Evolutionary conservation across 352 stramenopile genomes (phyloP).

Genomic region (Pythium guiyangense): DNA sequence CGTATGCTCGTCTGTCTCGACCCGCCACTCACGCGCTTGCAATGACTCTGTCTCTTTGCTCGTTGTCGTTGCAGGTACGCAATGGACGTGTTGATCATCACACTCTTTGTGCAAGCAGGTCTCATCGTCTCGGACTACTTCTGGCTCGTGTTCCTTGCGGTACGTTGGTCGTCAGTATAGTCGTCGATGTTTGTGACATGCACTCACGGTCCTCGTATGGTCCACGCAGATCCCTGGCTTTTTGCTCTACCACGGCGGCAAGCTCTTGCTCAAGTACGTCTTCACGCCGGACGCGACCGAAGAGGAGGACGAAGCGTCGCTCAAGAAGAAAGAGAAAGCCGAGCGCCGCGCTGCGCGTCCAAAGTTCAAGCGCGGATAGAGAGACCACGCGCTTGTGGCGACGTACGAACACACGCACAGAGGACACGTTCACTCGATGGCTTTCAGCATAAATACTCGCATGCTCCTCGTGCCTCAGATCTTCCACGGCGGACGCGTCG

Average conservation of each 20-base stretch:
- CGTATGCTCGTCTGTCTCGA: conserved; percentile 3
- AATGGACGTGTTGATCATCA: conserved; percentile 84
- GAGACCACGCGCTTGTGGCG: not conserved
- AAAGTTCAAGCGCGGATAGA: conserved; percentile 48
- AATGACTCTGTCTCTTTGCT: not conserved
- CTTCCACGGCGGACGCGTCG: conserved; percentile 16
- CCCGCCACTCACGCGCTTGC: conserved; percentile 8
- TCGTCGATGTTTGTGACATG: not conserved
- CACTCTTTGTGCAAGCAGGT: conserved; percentile 72
- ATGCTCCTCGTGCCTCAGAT: conserved; percentile 3
- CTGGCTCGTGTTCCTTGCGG: conserved; percentile 76
- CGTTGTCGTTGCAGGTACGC: conserved; percentile 34
- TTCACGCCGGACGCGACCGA: conserved; percentile 60
- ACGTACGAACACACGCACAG: not conserved
- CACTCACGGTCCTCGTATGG: not conserved
- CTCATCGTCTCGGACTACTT: conserved; percentile 85
- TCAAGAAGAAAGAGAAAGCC: conserved; percentile 77
- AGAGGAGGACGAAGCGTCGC: conserved; percentile 42
- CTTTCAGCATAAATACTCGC: conserved; percentile 6
- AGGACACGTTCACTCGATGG: too few relatives aligned
- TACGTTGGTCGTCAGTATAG: conserved; percentile 17
- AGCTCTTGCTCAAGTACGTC: conserved; percentile 79
- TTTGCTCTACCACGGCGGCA: conserved; percentile 73
- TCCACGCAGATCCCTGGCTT: conserved; percentile 59
- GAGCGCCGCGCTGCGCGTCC: conserved; percentile 54